A percentile compares a stretch with the other conserved stretches of the same genome.
phyloP scores from a whole-genome alignment of 306 rosid genomes.

The Erythrophleum fordii region DNA sequence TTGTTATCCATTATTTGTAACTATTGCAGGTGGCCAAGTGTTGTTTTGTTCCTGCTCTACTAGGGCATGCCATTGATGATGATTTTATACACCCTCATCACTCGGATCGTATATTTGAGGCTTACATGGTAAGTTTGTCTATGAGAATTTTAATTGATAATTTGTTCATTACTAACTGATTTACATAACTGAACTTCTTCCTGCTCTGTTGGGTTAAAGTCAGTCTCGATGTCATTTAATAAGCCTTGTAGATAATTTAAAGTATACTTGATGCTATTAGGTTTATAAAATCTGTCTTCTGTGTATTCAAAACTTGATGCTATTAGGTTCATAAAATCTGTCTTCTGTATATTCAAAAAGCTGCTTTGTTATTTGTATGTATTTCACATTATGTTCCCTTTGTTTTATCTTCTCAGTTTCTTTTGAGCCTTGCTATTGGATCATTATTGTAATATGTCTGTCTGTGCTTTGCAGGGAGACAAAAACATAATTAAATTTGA shows the following conservation, averaged over 20 bases:
- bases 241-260: not conserved
- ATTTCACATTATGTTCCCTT: slow-evolving; percentile 12
- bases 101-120: slow-evolving; percentile 86
- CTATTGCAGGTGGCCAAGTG: slow-evolving; percentile 81
- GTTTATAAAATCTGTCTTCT: not conserved
- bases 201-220: not conserved
- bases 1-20: slow-evolving; percentile 32
- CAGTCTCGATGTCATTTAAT: not conserved
- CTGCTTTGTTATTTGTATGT: slow-evolving; percentile 9
- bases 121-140: slow-evolving; percentile 74
- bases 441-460: slow-evolving; percentile 2
- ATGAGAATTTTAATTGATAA: not conserved
- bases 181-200: not conserved
- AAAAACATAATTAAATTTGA: slow-evolving; percentile 96
- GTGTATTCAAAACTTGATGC: not conserved
- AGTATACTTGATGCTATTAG: not conserved
- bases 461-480: slow-evolving; percentile 80
- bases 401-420: slow-evolving; percentile 24
- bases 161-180: not conserved
- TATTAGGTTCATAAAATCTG: not conserved
- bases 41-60: slow-evolving; percentile 88
- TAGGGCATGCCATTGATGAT: slow-evolving; percentile 96
- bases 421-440: slow-evolving; percentile 16
- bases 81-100: slow-evolving; percentile 97
- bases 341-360: not conserved